phyloP scores from a whole-genome alignment of 768 basidiomycete genomes.

The Lentinula lateritia region DNA sequence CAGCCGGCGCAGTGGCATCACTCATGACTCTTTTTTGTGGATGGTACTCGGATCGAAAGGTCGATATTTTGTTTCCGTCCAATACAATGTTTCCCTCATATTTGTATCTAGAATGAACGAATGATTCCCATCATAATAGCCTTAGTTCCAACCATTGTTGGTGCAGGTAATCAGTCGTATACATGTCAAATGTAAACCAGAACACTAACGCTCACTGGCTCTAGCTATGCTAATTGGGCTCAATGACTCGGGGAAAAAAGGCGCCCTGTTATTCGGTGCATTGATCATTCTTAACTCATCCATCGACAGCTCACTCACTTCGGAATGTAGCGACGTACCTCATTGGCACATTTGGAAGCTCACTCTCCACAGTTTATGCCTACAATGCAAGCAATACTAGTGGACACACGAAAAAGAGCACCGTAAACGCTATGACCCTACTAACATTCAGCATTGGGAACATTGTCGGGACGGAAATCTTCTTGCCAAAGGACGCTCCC shows the following conservation, averaged over 20 bases:
- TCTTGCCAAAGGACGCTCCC: slow-evolving; percentile 57
- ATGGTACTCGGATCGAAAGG: slow-evolving; percentile 65
- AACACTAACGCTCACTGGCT: neutral
- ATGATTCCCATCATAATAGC: slow-evolving; percentile 59
- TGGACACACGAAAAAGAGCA: slow-evolving; percentile 66
- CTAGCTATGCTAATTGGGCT: slow-evolving; percentile 50
- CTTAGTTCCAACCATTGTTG: slow-evolving; percentile 53
- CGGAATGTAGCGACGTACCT: slow-evolving; percentile 37
- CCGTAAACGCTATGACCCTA: slow-evolving; percentile 57
- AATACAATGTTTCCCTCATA: neutral
- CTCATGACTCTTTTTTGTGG: slow-evolving; percentile 47
- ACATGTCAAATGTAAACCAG: neutral
- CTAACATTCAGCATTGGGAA: slow-evolving; percentile 52
- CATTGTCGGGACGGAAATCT: slow-evolving; percentile 58
- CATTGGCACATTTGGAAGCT: slow-evolving; percentile 52
- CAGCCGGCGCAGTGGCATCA: slow-evolving; percentile 46
- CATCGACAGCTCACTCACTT: neutral
- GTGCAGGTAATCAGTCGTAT: slow-evolving; percentile 31
- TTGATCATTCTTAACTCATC: neutral
- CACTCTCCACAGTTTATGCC: slow-evolving; percentile 50
- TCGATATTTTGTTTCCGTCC: slow-evolving; percentile 11
- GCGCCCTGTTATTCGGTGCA: slow-evolving; percentile 50
- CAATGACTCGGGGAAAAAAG: slow-evolving; percentile 41
- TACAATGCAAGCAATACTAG: slow-evolving; percentile 62
- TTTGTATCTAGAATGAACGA: slow-evolving; percentile 37